Evolutionary conservation across 208 protist genomes (phyloP), one percentile per base, ranked within the genome.

Genomic region (Eutreptiella sp.): DNA sequence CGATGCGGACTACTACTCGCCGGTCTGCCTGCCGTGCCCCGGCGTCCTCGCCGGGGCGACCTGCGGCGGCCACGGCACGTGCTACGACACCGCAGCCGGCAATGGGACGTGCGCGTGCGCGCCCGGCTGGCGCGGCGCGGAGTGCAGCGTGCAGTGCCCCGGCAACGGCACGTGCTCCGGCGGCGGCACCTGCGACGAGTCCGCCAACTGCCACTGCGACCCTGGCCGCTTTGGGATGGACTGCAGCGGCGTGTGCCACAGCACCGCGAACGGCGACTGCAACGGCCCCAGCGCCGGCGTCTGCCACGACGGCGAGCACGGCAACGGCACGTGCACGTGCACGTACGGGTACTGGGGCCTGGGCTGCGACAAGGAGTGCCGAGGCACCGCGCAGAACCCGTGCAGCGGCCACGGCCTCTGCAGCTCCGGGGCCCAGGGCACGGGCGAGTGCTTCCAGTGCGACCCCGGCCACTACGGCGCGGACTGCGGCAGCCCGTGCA

Each of bases 181-280:
- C 35, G 35, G n/a, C n/a, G n/a, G n/a, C n/a, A n/a, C n/a, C n/a
- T n/a, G n/a, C n/a, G n/a, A n/a, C n/a, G n/a, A n/a, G n/a, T n/a
- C n/a, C n/a, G n/a, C 35, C 35, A n/a, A 7, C 9, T 14, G 43
- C 43, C 14, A 5, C 9, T 48, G 43, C 43, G 26, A 64, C 5
- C n/a, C 23, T 55, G 57, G 57, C 5, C 68, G 35, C 16, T 9
- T 53, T 7, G 57, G 61, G 14, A 9, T 16, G 19, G 61, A 57
- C 45, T 67, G 61, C 26, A 58, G 16, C 4, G 33, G 5, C 9
- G 43, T 35, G 27, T 67, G 61, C 61, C 54, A n/a, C 7, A 58
- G n/a, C 19, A 27, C 53, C 4, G 9, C 23, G 16, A 21, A 16
- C 19, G 42, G 36, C 24, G 24, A 19, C 29, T 64, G 58, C 48